Evolutionary conservation across 306 rosid species (phyloP).

Genomic region (Prosopis cineraria): DNA sequence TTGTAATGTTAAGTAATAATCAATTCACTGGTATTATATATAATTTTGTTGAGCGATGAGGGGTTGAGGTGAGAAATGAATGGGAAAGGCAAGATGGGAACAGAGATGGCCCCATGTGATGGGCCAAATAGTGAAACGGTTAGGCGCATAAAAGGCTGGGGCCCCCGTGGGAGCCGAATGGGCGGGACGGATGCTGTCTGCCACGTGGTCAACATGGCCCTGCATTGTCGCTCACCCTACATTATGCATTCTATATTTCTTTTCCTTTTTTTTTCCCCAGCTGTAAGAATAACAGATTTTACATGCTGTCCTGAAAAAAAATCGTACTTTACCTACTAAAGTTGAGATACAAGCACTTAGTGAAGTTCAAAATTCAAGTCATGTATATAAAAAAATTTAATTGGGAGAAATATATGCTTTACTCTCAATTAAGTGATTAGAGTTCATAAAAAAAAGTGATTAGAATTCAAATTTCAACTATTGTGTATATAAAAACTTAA

Average conservation of each 20-base stretch:
- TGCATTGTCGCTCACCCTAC: constrained; percentile 65
- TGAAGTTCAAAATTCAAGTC: too few species aligned
- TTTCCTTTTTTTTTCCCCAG: neutral
- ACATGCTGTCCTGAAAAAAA: too few species aligned
- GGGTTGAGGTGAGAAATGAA: constrained; percentile 15
- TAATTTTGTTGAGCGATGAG: constrained; percentile 2
- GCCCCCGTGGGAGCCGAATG: constrained; percentile 48
- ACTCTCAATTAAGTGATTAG: too few species aligned
- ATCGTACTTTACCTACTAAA: too few species aligned
- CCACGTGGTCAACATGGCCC: constrained; percentile 95
- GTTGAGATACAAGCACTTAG: too few species aligned
- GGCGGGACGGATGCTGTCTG: constrained; percentile 64
- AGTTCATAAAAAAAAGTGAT: too few species aligned
- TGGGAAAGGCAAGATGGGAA: constrained; percentile 28
- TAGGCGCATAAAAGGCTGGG: constrained; percentile 41
- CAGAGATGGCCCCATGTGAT: constrained; percentile 60
- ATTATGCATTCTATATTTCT: neutral
- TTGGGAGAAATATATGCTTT: too few species aligned
- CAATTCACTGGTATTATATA: neutral
- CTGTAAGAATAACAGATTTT: too few species aligned
- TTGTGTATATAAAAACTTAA: too few species aligned
- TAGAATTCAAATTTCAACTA: too few species aligned
- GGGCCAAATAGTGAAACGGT: constrained; percentile 39
- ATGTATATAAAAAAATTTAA: too few species aligned
- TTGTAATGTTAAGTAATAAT: neutral